These are phyloP conservation scores for Cyclotella kingstonii DNA, from an alignment of 108 stramenopile genomes.

Conservation along the genomic window DNA sequence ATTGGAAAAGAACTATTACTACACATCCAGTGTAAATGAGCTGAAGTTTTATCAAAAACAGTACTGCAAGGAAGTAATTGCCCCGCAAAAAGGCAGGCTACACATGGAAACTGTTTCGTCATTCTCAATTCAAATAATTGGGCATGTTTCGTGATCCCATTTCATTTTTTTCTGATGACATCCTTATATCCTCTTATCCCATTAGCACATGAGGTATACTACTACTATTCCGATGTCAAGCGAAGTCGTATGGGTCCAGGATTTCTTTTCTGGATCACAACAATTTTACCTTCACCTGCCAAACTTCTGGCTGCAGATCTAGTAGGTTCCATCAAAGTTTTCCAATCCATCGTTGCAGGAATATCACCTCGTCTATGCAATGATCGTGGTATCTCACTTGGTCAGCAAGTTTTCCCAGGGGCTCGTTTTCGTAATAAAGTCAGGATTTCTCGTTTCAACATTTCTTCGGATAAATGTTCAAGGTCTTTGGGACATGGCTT, in stretches of 20 bases:
- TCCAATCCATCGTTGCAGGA: constrained; percentile 28
- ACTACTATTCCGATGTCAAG: constrained; percentile 1
- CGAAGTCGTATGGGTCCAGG: constrained; percentile 44
- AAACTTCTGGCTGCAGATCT: constrained; percentile 36
- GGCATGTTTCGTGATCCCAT: too few relatives aligned
- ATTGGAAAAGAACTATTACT: too few relatives aligned
- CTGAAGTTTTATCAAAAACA: too few relatives aligned
- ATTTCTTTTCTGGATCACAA: constrained; percentile 41
- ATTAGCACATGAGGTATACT: neutral
- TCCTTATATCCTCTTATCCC: neutral
- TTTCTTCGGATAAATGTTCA: constrained; percentile 12
- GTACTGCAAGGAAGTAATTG: too few relatives aligned
- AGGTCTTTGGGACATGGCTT: neutral
- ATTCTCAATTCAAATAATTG: constrained; percentile 22
- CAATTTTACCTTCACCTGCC: constrained; percentile 21
- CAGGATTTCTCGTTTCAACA: constrained; percentile 34
- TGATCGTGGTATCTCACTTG: constrained; percentile 43
- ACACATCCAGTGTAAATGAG: too few relatives aligned
- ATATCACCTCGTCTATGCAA: constrained; percentile 28
- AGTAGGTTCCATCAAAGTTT: constrained; percentile 41
- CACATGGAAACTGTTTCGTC: too few relatives aligned
- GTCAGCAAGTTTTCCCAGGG: constrained; percentile 45
- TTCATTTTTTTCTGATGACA: neutral
- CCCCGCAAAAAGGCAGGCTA: too few relatives aligned
- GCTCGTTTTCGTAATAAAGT: constrained; percentile 16